Evolutionary conservation across 2,329 filamentous ascomycete species (phyloP).

Genomic region (Fusarium sp.): DNA sequence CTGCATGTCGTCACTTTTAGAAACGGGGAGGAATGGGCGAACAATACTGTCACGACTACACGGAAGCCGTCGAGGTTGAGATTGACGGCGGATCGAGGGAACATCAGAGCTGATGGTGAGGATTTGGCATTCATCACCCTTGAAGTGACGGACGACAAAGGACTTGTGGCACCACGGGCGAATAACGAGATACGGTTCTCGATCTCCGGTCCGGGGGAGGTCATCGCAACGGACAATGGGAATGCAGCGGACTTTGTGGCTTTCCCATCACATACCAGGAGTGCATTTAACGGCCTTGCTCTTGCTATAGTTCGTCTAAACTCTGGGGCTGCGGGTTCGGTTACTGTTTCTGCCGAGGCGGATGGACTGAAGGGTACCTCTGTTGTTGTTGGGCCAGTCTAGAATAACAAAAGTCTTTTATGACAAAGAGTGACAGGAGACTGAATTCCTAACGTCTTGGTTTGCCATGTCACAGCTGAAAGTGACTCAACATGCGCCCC

Average conservation of each 20-base stretch:
- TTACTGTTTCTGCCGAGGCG: background rate
- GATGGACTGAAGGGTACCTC: background rate
- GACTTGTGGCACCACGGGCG: constrained; percentile 58
- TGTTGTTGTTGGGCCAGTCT: background rate
- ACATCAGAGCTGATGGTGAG: constrained; percentile 54
- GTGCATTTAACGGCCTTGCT: constrained; percentile 7
- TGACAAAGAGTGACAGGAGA: background rate
- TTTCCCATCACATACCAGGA: constrained; percentile 6
- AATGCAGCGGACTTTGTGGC: constrained; percentile 3
- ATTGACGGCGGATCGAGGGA: constrained; percentile 54
- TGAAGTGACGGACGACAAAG: constrained; percentile 57
- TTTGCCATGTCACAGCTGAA: background rate
- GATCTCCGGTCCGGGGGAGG: constrained; percentile 6
- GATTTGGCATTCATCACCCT: constrained; percentile 62
- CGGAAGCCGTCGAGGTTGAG: constrained; percentile 54
- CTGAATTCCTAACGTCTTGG: background rate
- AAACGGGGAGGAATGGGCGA: constrained; percentile 60
- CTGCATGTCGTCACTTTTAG: constrained; percentile 62
- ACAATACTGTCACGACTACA: constrained; percentile 54
- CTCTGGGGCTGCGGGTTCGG: background rate
- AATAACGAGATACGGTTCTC: constrained; percentile 39
- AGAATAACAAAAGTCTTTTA: background rate
- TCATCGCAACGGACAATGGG: constrained; percentile 20
- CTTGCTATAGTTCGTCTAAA: constrained; percentile 8
- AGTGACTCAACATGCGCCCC: background rate